Base-by-base conservation (phyloP, 495 filamentous ascomycete species). In the Daldinia vernicosa region DNA sequence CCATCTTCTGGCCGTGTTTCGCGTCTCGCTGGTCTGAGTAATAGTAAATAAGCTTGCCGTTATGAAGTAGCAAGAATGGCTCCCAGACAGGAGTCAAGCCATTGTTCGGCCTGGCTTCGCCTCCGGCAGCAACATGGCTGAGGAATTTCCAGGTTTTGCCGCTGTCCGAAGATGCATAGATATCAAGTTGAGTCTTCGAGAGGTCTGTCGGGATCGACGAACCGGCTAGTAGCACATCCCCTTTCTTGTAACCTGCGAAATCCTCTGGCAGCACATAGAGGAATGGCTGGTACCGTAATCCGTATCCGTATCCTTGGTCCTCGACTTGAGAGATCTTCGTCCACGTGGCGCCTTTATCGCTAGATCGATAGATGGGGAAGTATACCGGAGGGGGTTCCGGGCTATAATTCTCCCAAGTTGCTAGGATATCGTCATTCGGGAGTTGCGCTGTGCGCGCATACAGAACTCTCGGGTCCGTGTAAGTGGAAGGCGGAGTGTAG, bases 11-110 rank as follows among this genome's bases (percentile, higher is more conserved):
- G 26, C 89, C 89, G 69, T 92, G 80, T 0, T 79, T 80, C 17
- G 83, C 78, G 74, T 92, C 89, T 39, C 90, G 82, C 71, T 91
- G 89, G 72, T 93, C 90, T 4, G 89, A 87, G 78, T 92, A 93
- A 77, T 88, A 93, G 77, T 79, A 80, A 24, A 91, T 82, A 22
- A 92, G 76, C 62, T 87, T 80, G 52, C 84, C 79, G 27, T 90
- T 80, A 71, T 87, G 76, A 3, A 78, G 63, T 79, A 91, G 69
- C 19, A 92, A 75, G 74, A 89, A 91, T 0, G 90, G 90, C 76
- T 93, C 90, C 90, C 90, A 92, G 6, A 92, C 84, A 2, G 90
- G 88, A 0, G 88, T 89, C 39, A 84, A 59, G 4, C 89, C 90
- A 74, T 91, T 91, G 60, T 84, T 80, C 0, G 91, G 88, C 22